Evolutionary conservation across 805 yeast species (phyloP), one percentile per base, ranked within the genome.

Genomic region (Priceomyces haplophilus): DNA sequence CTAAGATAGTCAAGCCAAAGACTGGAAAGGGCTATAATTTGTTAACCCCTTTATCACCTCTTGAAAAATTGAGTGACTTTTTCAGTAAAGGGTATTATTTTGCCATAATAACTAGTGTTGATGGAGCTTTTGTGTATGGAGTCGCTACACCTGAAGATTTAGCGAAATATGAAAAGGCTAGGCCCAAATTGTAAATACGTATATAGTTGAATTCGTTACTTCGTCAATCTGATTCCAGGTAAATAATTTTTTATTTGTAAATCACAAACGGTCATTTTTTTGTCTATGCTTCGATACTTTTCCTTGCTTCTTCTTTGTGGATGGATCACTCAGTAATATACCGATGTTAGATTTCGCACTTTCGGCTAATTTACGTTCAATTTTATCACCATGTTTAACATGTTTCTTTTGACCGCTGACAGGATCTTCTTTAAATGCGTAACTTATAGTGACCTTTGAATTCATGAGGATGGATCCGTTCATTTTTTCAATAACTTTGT

Each of bases 381-480:
- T 79, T 30, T 73, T 75, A 52, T 84, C 90, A n/a, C 97, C 97
- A 53, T 87, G 95, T 37, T 76, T 72, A 15, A 54, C 52, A 42
- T 54, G 79, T 79, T 45, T 75, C 56, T 75, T 72, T n/a, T 53
- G 56, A 1, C 58, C 51, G 5, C 58, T 55, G 7, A 47, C 38
- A 15, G 71, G 75, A 40, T 69, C 78, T 43, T 78, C 79, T 61
- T 86, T 88, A 54, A 72, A 80, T 0, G 96, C 93, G 57, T 88
- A 89, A 24, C 77, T 76, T 2, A 90, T 68, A 1, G 63, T 59
- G 4, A 88, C 68, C 21, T 76, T 76, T 46, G 71, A 71, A 58
- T 87, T 88, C 79, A 86, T 78, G 12, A 93, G 65, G 43, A 78
- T 69, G 42, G 80, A 81, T 1, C 84, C 83, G 50, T 86, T 72